Evolutionary conservation across 768 basidiomycete species (phyloP).

Genomic region (Boletus sensibilis): DNA sequence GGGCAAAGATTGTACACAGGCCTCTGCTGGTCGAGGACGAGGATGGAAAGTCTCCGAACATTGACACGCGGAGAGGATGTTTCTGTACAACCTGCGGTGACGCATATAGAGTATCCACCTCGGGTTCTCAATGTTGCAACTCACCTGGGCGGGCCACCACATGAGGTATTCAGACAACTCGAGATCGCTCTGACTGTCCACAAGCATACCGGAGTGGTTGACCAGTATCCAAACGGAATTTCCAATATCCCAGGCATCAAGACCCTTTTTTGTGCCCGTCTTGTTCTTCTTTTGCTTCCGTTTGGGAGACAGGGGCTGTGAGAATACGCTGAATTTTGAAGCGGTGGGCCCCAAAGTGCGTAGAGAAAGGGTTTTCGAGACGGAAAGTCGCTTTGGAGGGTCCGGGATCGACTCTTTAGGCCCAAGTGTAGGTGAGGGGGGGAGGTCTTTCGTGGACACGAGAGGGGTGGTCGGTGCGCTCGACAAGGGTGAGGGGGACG

Average conservation of each 20-base stretch:
- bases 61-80: constrained; percentile 28
- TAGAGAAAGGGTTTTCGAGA: constrained; percentile 16
- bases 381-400: constrained; percentile 3
- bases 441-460: constrained; percentile 17
- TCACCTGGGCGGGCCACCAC: constrained; percentile 77
- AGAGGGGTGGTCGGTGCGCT: constrained; percentile 22
- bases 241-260: constrained; percentile 31
- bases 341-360: constrained; percentile 2
- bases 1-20: constrained; percentile 28
- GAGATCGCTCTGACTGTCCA: constrained; percentile 30
- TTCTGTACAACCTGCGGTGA: constrained; percentile 24
- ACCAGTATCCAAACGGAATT: constrained; percentile 55
- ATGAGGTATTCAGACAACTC: constrained; percentile 26
- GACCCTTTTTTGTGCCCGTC: neutral
- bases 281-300: constrained; percentile 21
- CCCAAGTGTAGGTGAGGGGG: constrained; percentile 11
- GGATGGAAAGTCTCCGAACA: constrained; percentile 33
- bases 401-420: neutral
- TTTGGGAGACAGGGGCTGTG: constrained; percentile 24
- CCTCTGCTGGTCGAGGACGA: constrained; percentile 25
- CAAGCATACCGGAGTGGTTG: constrained; percentile 38
- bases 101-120: constrained; percentile 6
- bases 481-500: constrained; percentile 28
- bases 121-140: constrained; percentile 7
- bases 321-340: constrained; percentile 10